These are phyloP conservation scores for Botrytis fabae DNA, from an alignment of 2,329 filamentous ascomycete species.

Conservation along the genomic window DNA sequence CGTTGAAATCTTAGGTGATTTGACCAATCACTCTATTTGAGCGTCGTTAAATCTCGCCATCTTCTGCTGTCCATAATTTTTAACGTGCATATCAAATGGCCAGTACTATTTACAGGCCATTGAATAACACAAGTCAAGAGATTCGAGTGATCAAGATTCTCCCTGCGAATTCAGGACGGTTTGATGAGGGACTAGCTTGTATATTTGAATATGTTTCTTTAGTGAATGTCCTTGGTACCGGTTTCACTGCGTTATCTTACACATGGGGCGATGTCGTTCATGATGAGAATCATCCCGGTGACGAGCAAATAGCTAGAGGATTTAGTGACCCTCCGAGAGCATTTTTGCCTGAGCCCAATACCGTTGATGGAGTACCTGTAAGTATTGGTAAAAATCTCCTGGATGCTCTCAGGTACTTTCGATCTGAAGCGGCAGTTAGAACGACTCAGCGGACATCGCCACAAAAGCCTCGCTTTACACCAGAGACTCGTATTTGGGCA, in stretches of 20 bases:
- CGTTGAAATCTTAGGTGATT: neutral
- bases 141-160: neutral
- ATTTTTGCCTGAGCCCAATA: neutral
- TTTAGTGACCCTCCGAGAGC: too few relatives aligned
- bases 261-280: neutral
- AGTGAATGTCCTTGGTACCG: neutral
- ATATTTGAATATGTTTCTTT: neutral
- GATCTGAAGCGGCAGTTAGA: neutral
- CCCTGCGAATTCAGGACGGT: neutral
- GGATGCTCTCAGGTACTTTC: neutral
- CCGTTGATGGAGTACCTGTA: neutral
- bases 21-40: neutral
- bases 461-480: neutral
- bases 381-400: neutral
- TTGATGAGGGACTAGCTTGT: neutral
- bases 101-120: neutral
- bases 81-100: too few relatives aligned
- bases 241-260: neutral
- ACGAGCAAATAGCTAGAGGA: too few relatives aligned
- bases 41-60: neutral
- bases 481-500: neutral
- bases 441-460: neutral
- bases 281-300: neutral
- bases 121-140: neutral
- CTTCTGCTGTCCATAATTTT: neutral